Evolutionary conservation across 169 alveolate genomes (phyloP), one percentile per base, ranked within the genome.

Genomic region (Plasmodium gonderi): DNA sequence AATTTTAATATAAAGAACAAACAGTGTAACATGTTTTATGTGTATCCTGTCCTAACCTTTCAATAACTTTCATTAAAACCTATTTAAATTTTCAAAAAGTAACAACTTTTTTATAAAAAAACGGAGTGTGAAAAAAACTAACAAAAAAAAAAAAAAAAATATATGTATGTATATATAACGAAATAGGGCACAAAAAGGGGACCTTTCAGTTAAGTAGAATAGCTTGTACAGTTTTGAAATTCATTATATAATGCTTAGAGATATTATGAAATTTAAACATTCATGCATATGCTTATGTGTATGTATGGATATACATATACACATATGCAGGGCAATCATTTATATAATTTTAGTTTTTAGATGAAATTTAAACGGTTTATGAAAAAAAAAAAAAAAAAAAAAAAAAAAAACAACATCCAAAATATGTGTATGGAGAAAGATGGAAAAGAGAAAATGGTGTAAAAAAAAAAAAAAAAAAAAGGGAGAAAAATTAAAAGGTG

Each of bases 121-220:
- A 60, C 69, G 69, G 23, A 31, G 17, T 29, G 40, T 29, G 36
- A 36, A 7, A 36, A 17, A 60, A 60, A 60, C 17, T n/a, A n/a
- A 12, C 36, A 78, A 5, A 44, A 78, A 78, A 78, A 51, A 78
- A 78, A 49, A 78, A 49, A 64, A 23, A 60, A 29, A 60, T 2
- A 60, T 60, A 60, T 51, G 20, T 51, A 12, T 51, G 2, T 51
- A 51, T 20, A 23, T 60, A 60, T 60, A 20, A 60, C 72, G 72
- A 60, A 49, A 40, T 42, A 31, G 65, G 40, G 47, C 51, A 29
- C 11, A 40, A 49, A 49, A 51, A 11, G 31, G 26, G 23, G 65
- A 40, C 29, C 49, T 14, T 20, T 64, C n/a, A 47, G 20, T 38
- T 78, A 51, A 29, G 36, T 8, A 78, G 17, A 20, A 40, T 40